These are phyloP conservation scores for Kwoniella heveanensis DNA, from an alignment of 768 basidiomycete species.

Conservation along the genomic window DNA sequence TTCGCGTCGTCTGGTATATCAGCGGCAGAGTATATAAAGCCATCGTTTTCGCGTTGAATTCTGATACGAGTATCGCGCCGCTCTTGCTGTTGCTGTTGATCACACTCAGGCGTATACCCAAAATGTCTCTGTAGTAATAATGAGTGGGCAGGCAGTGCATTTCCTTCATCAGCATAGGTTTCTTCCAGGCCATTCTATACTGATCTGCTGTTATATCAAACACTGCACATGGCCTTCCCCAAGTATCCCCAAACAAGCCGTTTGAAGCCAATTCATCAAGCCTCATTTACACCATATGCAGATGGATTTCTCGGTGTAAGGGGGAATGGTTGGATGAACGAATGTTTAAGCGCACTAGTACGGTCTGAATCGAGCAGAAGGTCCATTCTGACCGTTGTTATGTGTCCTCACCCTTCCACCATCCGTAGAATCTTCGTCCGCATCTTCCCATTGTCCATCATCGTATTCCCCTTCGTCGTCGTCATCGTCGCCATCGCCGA, in stretches of 20 bases:
- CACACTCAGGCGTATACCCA: too few species aligned
- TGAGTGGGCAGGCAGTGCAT: too few species aligned
- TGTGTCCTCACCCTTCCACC: slow-evolving; percentile 51
- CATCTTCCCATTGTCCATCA: slow-evolving; percentile 35
- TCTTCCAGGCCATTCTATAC: too few species aligned
- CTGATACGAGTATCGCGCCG: not conserved
- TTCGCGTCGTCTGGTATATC: not conserved
- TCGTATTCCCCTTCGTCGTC: slow-evolving; percentile 23
- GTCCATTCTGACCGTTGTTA: slow-evolving; percentile 51
- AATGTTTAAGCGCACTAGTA: slow-evolving; percentile 20
- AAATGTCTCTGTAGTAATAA: too few species aligned
- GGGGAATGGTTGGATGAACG: not conserved
- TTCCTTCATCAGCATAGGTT: too few species aligned
- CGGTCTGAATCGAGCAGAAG: slow-evolving; percentile 46
- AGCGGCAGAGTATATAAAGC: not conserved
- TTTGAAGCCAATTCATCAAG: too few species aligned
- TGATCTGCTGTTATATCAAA: too few species aligned
- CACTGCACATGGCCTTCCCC: too few species aligned
- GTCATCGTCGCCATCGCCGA: slow-evolving; percentile 31
- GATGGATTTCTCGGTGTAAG: too few species aligned
- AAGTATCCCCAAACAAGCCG: too few species aligned
- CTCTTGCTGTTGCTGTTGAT: not conserved
- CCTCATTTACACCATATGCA: too few species aligned
- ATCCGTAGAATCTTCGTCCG: slow-evolving; percentile 24
- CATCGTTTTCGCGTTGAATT: not conserved